Base-by-base conservation (phyloP, 192 early-diverging fungal species). In the Physocladia obscura region DNA sequence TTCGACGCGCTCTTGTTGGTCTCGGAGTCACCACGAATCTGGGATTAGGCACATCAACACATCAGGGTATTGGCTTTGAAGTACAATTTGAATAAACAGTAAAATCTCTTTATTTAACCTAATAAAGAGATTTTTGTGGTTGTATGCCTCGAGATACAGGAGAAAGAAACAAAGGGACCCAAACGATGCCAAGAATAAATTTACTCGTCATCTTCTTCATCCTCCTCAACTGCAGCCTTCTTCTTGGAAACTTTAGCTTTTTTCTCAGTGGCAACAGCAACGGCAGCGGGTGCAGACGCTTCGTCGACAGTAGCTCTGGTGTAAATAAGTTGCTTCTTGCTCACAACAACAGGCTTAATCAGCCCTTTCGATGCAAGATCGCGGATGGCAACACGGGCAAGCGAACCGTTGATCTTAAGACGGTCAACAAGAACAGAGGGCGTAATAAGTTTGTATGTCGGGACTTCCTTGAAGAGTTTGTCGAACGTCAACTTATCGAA, bases 381-480 rank as follows among this genome's bases (percentile, higher is more conserved):
- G 67, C 89, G 87, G 87, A 99, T 90, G 76, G 95, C 95, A 72
- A 87, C 78, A 75, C 97, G 93, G 60, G 97, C 97, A 58, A 99
- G 85, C 40, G 96, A 97, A 74, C 92, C 97, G 89, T 95, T 96
- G 82, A 99, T 88, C 74, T 90, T 89, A 76, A 98, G 92, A 82
- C 97, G 93, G 88, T 99, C 97, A 62, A 98, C 95, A 63, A 99
- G 88, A 62, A 98, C 92, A 61, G 96, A 96, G 69, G 94, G 95
- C 15, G 95, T 94, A 75, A 99, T 92, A 79, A 99, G 90, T 89
- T 97, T 98, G 91, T 98, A 99, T 78, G 95, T 92, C 68, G 95
- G 97, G n/a, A 95, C 96, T 85, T 99, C 97, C 93, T 99, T 99
- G 87, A 92, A 91, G 49, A 99, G 88, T 88, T 94, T 95, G 76